Conservation (phyloP, 371 early-diverging fungal genomes). For the Rhizopus sp. region DNA sequence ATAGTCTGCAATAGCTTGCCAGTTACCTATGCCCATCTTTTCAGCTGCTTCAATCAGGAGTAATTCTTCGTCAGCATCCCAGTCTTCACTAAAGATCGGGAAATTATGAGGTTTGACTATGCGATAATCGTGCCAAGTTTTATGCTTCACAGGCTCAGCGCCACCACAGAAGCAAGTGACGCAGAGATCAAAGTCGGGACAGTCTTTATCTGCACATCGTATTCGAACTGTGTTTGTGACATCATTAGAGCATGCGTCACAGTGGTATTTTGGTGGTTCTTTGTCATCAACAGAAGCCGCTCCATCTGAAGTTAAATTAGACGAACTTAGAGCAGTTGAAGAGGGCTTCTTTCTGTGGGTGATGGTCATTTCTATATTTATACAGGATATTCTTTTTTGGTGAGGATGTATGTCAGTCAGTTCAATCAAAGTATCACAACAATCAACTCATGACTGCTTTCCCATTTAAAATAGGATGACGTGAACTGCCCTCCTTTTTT, state of each 20-base stretch:
- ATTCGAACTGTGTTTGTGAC: conserved; percentile 89
- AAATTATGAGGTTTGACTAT: conserved; percentile 87
- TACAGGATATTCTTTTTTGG: background rate
- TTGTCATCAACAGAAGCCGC: conserved; percentile 43
- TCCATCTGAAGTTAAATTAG: conserved; percentile 22
- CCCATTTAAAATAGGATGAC: too few relatives aligned
- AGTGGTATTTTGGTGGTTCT: conserved; percentile 73
- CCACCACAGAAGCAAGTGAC: conserved; percentile 92
- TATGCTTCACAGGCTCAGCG: conserved; percentile 82
- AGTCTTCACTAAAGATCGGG: conserved; percentile 83
- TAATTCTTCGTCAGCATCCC: conserved; percentile 98
- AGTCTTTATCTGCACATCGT: conserved; percentile 81
- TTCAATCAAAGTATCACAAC: too few relatives aligned
- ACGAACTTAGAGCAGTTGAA: conserved; percentile 28
- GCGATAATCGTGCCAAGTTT: conserved; percentile 85
- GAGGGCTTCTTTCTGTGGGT: conserved; percentile 50
- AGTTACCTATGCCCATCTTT: conserved; percentile 96
- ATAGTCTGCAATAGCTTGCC: conserved; percentile 93
- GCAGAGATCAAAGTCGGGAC: conserved; percentile 95
- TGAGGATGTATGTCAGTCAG: too few relatives aligned
- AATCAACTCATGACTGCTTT: too few relatives aligned
- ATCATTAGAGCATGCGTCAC: conserved; percentile 91
- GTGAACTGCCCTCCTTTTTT: too few relatives aligned
- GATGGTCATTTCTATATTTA: conserved; percentile 40
- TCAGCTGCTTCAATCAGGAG: conserved; percentile 92